Base-by-base conservation (phyloP, 1,284 basidiomycete species). In the Austroboletus novae-zelandiae region DNA sequence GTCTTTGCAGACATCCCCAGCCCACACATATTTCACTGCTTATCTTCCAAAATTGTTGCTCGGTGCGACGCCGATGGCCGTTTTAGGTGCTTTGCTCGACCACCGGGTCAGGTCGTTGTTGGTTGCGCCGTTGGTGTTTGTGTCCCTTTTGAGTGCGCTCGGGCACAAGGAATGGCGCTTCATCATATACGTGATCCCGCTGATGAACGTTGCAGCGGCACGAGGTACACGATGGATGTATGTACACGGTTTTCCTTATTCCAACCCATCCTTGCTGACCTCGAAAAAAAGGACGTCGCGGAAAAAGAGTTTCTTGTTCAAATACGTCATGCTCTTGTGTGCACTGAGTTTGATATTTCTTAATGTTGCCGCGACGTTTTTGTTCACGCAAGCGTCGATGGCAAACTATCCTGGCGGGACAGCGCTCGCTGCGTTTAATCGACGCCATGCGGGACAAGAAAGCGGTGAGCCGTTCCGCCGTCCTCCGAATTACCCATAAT, bases 111-210 rank as follows among this genome's bases (percentile, higher is more conserved):
- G 80, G 15, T 60, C 70, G 1, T 64, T 88, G 37, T 60, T 89
- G 5, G 44, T 79, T 11, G 80, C 86, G 0, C 69, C 79, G 0
- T 27, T 84, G 1, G 56, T 66, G 0, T 90, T 92, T 61, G 64
- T 95, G 1, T 68, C 58, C 0, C 66, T 86, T 0, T 80, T 99
- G 61, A 94, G 91, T 61, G 72, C 67, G 17, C 74, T 98, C 0
- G 86, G 81, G 0, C 92, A 95, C 68, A 95, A 95, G 65, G 97
- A 99, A 70, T 98, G 96, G 95, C 81, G 96, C 5, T 99, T 99
- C 68, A 77, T 98, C 53, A 78, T 94, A 7, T 98, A 98, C 63
- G 78, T 84, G 11, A 79, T 98, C 0, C 94, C 96, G 0, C 63
- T 84, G 0, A 75, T 93, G 67, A 98, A 98, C 60, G 71, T 94